A percentile compares a stretch with the other conserved stretches of the same genome.
Evolutionary conservation across 331 rosid genomes (phyloP).

Genomic region (Erythrophleum ivorense): DNA sequence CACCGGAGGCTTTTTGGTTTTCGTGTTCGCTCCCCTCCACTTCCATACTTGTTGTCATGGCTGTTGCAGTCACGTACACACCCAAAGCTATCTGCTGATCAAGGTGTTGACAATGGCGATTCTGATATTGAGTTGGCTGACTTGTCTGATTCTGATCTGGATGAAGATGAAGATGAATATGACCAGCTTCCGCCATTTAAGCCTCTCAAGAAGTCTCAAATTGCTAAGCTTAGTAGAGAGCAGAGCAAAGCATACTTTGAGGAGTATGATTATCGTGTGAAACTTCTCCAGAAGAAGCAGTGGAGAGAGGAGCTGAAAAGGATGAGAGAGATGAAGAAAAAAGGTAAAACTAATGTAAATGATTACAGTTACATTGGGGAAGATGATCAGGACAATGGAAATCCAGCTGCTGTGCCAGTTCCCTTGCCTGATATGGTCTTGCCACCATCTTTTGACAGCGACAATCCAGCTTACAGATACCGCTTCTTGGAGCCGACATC

Average conservation of each 20-base stretch:
- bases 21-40: slow-evolving; percentile 70
- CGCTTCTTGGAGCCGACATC: slow-evolving; percentile 82
- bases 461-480: slow-evolving; percentile 69
- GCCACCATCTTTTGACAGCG: slow-evolving; percentile 77
- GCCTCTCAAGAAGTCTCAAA: slow-evolving; percentile 71
- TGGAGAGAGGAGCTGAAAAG: slow-evolving; percentile 77
- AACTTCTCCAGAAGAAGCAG: slow-evolving; percentile 78
- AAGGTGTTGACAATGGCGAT: slow-evolving; percentile 75
- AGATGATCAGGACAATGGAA: slow-evolving; percentile 65
- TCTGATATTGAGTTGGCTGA: slow-evolving; percentile 75
- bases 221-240: slow-evolving; percentile 69
- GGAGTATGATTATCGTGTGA: slow-evolving; percentile 78
- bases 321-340: slow-evolving; percentile 74
- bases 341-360: slow-evolving; percentile 50
- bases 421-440: slow-evolving; percentile 74
- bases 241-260: slow-evolving; percentile 71
- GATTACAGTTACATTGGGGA: slow-evolving; percentile 58
- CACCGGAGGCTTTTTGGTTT: slow-evolving; percentile 68
- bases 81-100: slow-evolving; percentile 71
- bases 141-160: slow-evolving; percentile 68
- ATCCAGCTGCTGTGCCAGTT: slow-evolving; percentile 79
- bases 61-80: slow-evolving; percentile 76
- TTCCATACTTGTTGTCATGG: slow-evolving; percentile 73
- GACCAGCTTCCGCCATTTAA: slow-evolving; percentile 79
- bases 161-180: slow-evolving; percentile 73